Conservation (phyloP, 306 rosid genomes). For the Pueraria montana region DNA sequence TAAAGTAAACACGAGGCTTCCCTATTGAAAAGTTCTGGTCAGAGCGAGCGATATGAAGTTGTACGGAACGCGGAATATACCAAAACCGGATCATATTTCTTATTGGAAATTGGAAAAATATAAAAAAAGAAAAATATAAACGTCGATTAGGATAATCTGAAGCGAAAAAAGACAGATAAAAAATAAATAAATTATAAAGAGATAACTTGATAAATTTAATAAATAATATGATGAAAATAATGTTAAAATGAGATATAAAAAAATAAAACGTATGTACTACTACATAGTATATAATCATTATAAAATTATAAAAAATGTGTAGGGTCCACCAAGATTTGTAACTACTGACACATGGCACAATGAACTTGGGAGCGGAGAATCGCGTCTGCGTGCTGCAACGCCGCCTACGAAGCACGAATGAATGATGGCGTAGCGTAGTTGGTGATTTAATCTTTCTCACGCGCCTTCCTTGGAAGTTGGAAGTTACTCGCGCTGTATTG, state of each 20-base stretch:
- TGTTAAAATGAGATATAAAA: no score
- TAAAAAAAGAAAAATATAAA: no score
- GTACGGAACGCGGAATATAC: background rate
- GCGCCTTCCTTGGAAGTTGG: background rate
- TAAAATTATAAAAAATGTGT: background rate
- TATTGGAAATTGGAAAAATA: no score
- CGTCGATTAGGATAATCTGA: background rate
- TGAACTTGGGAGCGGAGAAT: no score
- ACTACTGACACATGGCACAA: no score
- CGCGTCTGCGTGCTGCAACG: no score
- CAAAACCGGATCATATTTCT: background rate
- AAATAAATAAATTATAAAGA: no score
- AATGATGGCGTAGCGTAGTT: background rate
- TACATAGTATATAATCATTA: no score
- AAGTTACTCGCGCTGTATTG: background rate
- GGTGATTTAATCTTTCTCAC: background rate
- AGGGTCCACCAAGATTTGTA: background rate
- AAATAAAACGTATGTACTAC: no score
- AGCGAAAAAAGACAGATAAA: background rate
- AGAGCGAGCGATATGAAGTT: accelerated
- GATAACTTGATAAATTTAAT: no score
- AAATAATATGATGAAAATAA: no score
- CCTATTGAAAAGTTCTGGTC: background rate
- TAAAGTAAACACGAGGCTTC: background rate
- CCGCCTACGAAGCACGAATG: background rate